Percentiles rank a stretch among this genome's conserved stretches.
Conservation (phyloP, 2,329 filamentous ascomycete species). For the Fusarium illudens region DNA sequence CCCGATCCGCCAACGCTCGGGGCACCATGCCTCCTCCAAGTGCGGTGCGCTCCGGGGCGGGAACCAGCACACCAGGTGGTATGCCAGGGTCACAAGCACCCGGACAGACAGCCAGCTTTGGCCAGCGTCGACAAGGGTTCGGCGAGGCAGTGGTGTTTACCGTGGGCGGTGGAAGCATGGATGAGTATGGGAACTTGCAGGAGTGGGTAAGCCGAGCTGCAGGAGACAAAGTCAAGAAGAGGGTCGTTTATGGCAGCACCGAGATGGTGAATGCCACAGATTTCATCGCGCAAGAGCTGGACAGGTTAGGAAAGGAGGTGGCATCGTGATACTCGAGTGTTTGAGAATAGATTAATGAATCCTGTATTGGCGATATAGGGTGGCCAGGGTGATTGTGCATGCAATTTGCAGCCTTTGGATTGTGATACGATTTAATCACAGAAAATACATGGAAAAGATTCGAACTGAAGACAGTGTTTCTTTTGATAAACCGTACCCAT, state of each 20-base stretch:
- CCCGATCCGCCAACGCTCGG: constrained; percentile 88
- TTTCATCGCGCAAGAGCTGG: constrained; percentile 71
- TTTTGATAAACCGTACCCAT: background rate
- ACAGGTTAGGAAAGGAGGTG: constrained; percentile 68
- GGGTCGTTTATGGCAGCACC: constrained; percentile 95
- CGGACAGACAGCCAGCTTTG: constrained; percentile 85
- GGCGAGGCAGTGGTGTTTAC: constrained; percentile 93
- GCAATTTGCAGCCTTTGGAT: background rate
- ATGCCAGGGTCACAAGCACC: constrained; percentile 59
- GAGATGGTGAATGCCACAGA: constrained; percentile 76
- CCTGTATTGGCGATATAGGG: background rate
- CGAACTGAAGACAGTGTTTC: background rate
- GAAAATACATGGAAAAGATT: background rate
- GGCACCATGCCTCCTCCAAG: constrained; percentile 89
- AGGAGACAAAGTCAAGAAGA: constrained; percentile 72
- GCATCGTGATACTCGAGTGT: constrained; percentile 41
- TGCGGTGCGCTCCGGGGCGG: constrained; percentile 57
- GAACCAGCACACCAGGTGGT: constrained; percentile 56
- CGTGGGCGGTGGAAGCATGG: constrained; percentile 96
- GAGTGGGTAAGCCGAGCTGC: constrained; percentile 89
- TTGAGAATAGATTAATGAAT: constrained; percentile 37
- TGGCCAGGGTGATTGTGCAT: background rate
- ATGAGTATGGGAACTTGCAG: constrained; percentile 96
- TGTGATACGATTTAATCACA: background rate
- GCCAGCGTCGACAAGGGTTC: constrained; percentile 88